Evolutionary conservation across 495 filamentous ascomycete species (phyloP).

Genomic region (Melanomma pulvis-pyrius): DNA sequence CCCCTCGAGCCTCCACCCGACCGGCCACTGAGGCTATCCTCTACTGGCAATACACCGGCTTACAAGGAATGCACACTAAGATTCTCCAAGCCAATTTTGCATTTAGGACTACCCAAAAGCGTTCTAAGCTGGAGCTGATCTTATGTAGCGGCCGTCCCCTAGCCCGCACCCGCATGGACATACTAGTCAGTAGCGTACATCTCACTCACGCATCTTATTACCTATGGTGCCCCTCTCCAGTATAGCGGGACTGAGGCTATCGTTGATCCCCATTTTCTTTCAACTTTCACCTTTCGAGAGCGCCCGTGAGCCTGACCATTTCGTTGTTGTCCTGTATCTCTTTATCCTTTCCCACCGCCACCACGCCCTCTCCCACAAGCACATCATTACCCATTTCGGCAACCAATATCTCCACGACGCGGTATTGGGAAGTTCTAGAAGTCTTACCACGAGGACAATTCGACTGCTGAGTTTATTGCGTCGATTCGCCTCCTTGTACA

Average conservation of each 20-base stretch:
- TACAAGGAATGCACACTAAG: not conserved
- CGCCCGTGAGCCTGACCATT: not conserved
- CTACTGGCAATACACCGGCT: conserved; percentile 1
- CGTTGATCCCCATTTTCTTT: conserved; percentile 4
- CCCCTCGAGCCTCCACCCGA: not conserved
- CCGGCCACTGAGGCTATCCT: not conserved
- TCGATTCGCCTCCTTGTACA: conserved; percentile 7
- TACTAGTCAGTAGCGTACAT: not conserved
- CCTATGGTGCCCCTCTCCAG: conserved; percentile 7
- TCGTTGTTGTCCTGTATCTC: not conserved
- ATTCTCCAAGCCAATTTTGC: not conserved
- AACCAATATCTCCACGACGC: not conserved
- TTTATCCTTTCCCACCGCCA: not conserved
- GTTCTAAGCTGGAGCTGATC: not conserved
- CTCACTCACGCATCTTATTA: conserved; percentile 3
- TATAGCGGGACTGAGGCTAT: not conserved
- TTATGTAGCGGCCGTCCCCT: conserved; percentile 10
- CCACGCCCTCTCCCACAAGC: not conserved
- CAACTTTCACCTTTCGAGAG: not conserved
- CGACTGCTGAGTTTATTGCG: not conserved
- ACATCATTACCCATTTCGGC: not conserved
- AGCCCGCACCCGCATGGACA: not conserved
- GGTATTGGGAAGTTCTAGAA: not conserved
- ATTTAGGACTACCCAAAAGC: not conserved
- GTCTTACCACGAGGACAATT: not conserved